These are phyloP conservation scores for Phytophthora palmivora DNA, from an alignment of 352 stramenopile genomes.

Conservation along the genomic window DNA sequence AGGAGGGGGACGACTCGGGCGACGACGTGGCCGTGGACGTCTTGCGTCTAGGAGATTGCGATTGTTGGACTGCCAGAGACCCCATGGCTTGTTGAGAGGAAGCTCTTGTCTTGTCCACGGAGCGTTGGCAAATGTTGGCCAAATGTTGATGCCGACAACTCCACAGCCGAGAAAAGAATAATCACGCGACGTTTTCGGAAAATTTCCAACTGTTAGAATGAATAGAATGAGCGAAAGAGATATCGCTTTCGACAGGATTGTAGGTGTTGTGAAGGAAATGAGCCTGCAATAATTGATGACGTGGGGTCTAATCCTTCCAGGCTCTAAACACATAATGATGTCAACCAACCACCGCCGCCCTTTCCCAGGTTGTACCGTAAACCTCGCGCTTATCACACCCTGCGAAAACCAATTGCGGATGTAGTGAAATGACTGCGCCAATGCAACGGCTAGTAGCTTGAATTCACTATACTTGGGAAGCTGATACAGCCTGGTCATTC, in stretches of 20 bases:
- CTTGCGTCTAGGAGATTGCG: conserved; percentile 25
- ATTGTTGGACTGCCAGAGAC: conserved; percentile 36
- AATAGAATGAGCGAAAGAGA: not conserved
- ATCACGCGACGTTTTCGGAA: conserved; percentile 32
- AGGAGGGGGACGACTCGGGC: conserved; percentile 3
- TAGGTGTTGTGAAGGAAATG: not conserved
- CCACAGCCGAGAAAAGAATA: conserved; percentile 36
- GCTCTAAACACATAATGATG: conserved; percentile 27
- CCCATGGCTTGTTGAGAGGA: conserved; percentile 20
- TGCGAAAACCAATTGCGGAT: conserved; percentile 1
- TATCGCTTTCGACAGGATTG: not conserved
- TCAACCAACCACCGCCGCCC: conserved; percentile 13
- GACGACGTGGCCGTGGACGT: conserved; percentile 4
- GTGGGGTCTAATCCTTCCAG: conserved; percentile 13
- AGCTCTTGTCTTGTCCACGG: conserved; percentile 14
- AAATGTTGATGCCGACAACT: conserved; percentile 48
- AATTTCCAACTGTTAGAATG: conserved; percentile 11
- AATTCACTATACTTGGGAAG: not conserved
- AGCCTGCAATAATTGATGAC: not conserved
- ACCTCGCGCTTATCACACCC: conserved; percentile 6
- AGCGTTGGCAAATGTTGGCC: conserved; percentile 44
- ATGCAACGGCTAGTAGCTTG: not conserved
- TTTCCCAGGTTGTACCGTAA: conserved; percentile 24
- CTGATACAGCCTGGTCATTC: conserved; percentile 14
- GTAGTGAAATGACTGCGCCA: conserved; percentile 10